Percentiles rank a stretch among this genome's conserved stretches.
phyloP scores from a whole-genome alignment of 73 alveolate species.

The Uronychia binucleata region DNA sequence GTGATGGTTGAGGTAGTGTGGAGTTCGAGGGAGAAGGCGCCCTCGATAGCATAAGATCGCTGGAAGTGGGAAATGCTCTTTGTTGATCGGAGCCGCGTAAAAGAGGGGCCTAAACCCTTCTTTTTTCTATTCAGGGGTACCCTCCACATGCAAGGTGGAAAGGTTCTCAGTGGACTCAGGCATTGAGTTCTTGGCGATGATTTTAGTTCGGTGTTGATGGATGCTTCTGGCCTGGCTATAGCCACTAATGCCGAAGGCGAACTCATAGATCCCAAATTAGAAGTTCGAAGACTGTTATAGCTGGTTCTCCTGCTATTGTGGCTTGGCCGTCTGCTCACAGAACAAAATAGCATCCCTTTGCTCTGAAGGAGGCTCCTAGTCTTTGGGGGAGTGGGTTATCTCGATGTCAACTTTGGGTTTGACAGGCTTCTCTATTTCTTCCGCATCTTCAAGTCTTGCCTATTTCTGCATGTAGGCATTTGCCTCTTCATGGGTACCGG shows the following conservation, averaged over 20 bases:
- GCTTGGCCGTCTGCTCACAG: too few species aligned
- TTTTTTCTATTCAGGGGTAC: not conserved
- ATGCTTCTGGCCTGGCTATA: not conserved
- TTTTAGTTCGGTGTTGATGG: not conserved
- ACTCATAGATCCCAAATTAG: not conserved
- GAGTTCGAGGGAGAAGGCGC: too few species aligned
- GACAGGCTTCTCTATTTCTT: not conserved
- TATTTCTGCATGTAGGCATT: too few species aligned
- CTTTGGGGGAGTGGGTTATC: not conserved
- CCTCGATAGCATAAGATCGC: too few species aligned
- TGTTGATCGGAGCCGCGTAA: too few species aligned
- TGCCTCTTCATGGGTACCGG: not conserved
- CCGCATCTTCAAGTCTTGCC: not conserved
- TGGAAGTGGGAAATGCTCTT: too few species aligned
- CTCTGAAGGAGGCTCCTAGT: too few species aligned
- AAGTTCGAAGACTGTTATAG: too few species aligned
- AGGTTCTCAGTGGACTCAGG: not conserved
- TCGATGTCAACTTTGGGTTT: not conserved
- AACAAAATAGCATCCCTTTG: not conserved
- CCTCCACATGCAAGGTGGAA: not conserved
- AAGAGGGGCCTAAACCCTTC: too few species aligned
- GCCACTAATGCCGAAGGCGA: not conserved
- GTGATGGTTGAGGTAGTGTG: too few species aligned
- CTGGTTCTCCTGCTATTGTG: too few species aligned
- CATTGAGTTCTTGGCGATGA: not conserved